Evolutionary conservation across 495 filamentous ascomycete genomes (phyloP).

Genomic region (Tricharina praecox): DNA sequence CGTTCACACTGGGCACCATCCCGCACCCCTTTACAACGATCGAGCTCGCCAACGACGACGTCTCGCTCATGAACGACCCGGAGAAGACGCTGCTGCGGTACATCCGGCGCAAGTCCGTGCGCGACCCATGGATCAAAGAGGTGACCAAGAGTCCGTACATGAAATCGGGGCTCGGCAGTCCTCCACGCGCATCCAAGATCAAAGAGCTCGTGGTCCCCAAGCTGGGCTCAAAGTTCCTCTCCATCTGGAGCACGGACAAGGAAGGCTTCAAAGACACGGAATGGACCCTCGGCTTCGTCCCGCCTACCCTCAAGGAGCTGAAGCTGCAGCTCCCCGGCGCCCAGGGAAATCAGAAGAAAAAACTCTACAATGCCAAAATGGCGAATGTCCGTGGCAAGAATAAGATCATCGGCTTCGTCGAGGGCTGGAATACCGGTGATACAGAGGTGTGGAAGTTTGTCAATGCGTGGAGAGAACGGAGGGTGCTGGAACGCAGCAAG

Average conservation of each 20-base stretch:
- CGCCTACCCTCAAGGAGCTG: slow-evolving; percentile 43
- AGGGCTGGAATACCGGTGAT: slow-evolving; percentile 88
- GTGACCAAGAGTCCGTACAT: slow-evolving; percentile 55
- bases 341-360: slow-evolving; percentile 45
- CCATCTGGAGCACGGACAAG: slow-evolving; percentile 53
- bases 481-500: slow-evolving; percentile 40
- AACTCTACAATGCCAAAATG: slow-evolving; percentile 27
- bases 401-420: slow-evolving; percentile 44
- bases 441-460: slow-evolving; percentile 88
- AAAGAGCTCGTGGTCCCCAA: slow-evolving; percentile 68
- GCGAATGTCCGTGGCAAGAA: slow-evolving; percentile 19
- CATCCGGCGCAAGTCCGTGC: slow-evolving; percentile 56
- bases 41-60: slow-evolving; percentile 33
- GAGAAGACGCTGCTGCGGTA: slow-evolving; percentile 42
- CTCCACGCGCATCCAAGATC: slow-evolving; percentile 49
- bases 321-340: slow-evolving; percentile 24
- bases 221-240: slow-evolving; percentile 35
- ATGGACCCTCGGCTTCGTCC: slow-evolving; percentile 75
- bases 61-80: slow-evolving; percentile 16
- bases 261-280: slow-evolving; percentile 36
- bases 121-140: slow-evolving; percentile 58
- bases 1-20: slow-evolving; percentile 70
- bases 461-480: slow-evolving; percentile 48
- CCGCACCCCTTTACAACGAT: slow-evolving; percentile 79
- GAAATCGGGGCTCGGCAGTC: slow-evolving; percentile 40